A percentile compares a stretch with the other conserved stretches of the same genome.
phyloP scores from a whole-genome alignment of 73 alveolate genomes.

The Blepharisma stoltei region DNA sequence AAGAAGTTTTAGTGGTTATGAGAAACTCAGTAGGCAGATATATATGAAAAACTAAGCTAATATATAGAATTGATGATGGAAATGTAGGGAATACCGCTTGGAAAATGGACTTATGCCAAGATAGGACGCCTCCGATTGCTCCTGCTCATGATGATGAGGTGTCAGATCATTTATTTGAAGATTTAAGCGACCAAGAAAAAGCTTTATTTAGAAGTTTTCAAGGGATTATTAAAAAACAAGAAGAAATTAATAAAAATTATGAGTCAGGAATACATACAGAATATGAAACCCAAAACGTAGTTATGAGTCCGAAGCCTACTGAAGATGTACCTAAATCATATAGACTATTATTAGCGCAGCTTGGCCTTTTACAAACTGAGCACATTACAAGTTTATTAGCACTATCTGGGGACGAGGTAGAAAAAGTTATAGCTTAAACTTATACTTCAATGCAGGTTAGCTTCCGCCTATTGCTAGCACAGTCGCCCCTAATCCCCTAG shows the following conservation, averaged over 20 bases:
- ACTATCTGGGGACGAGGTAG: too few species aligned
- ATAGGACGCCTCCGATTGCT: neutral
- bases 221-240: neutral
- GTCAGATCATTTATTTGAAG: neutral
- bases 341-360: neutral
- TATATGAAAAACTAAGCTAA: neutral
- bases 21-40: conserved; percentile 12
- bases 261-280: neutral
- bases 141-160: neutral
- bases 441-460: too few species aligned
- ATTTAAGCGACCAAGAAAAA: neutral
- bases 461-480: too few species aligned
- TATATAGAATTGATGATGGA: neutral
- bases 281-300: neutral
- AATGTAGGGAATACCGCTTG: neutral
- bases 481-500: too few species aligned
- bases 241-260: neutral
- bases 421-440: neutral
- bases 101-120: neutral
- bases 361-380: conserved; percentile 1
- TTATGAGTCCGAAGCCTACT: neutral
- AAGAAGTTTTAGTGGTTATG: neutral
- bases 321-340: neutral
- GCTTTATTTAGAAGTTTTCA: neutral
- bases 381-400: too few species aligned